phyloP scores from a whole-genome alignment of 139 green algal genomes.

The Limnomonas spitsbergensis region DNA sequence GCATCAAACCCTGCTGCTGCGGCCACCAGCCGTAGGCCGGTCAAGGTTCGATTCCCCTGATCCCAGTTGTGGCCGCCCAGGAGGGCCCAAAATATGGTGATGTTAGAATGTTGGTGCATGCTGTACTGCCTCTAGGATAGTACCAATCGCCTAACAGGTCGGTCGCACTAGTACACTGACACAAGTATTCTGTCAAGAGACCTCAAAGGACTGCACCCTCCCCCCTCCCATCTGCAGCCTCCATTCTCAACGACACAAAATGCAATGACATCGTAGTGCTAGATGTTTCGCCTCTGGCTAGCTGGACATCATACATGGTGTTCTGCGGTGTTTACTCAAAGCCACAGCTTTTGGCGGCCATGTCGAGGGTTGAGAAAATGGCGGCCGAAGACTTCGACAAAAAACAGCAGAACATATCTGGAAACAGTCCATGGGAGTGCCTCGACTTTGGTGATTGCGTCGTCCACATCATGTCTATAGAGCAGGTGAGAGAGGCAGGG shows the following conservation, averaged over 20 bases:
- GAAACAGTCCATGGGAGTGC: slow-evolving; percentile 46
- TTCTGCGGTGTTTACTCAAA: slow-evolving; percentile 6
- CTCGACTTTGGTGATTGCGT: slow-evolving; percentile 62
- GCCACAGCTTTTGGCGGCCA: slow-evolving; percentile 50
- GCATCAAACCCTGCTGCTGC: no score
- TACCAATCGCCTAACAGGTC: no score
- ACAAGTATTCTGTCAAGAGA: no score
- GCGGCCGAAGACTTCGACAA: slow-evolving; percentile 29
- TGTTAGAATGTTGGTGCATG: no score
- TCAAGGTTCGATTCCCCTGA: no score
- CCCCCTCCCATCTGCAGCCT: no score
- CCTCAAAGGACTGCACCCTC: no score
- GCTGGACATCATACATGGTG: slow-evolving; percentile 65
- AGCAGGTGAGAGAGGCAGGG: slow-evolving; percentile 15
- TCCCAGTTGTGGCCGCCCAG: no score
- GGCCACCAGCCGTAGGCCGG: no score
- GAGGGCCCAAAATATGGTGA: no score
- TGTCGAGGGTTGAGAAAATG: slow-evolving; percentile 56
- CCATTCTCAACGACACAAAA: slow-evolving; percentile 42
- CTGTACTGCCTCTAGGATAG: no score
- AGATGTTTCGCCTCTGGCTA: slow-evolving; percentile 62
- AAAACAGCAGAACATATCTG: background rate
- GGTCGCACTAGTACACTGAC: no score
- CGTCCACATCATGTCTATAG: slow-evolving; percentile 57
- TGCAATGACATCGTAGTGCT: slow-evolving; percentile 59